A percentile compares a stretch with the other conserved stretches of the same genome.
These are phyloP conservation scores for Neopestalotiopsis sp. DNA, from an alignment of 2,329 filamentous ascomycete species.

Conservation along the genomic window DNA sequence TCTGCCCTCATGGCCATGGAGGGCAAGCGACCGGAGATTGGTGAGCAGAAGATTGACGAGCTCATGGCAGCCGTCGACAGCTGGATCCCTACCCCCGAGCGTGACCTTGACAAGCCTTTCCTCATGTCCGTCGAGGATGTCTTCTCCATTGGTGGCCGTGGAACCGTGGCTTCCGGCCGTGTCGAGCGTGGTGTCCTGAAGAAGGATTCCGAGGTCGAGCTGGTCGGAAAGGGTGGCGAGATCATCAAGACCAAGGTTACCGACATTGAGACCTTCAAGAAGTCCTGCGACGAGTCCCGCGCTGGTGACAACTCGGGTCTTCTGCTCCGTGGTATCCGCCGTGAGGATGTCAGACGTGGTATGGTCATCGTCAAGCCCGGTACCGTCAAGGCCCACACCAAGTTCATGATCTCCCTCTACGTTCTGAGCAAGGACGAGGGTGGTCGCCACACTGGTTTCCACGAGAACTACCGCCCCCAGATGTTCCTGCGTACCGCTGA, in stretches of 20 bases:
- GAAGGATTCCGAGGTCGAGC: conserved; percentile 92
- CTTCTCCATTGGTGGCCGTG: conserved; percentile 89
- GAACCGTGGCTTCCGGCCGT: conserved; percentile 95
- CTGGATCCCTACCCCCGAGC: conserved; percentile 95
- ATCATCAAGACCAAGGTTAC: conserved; percentile 99
- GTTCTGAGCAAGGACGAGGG: conserved; percentile 97
- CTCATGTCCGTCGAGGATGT: conserved; percentile 97
- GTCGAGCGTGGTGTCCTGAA: conserved; percentile 95
- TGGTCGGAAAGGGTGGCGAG: conserved; percentile 82
- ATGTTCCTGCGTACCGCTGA: conserved; percentile 94
- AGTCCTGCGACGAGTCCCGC: conserved; percentile 95
- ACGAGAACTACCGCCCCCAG: conserved; percentile 95
- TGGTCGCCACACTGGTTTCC: conserved; percentile 95
- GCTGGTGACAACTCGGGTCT: conserved; percentile 99
- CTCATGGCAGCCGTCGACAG: conserved; percentile 87
- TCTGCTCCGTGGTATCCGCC: conserved; percentile 91
- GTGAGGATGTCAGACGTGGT: conserved; percentile 91
- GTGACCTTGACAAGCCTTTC: conserved; percentile 97
- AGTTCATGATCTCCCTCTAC: conserved; percentile 96
- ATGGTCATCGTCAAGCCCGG: conserved; percentile 92
- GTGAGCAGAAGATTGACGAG: conserved; percentile 85
- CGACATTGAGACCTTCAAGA: conserved; percentile 99
- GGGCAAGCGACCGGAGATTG: conserved; percentile 84
- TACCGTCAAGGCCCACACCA: conserved; percentile 81
- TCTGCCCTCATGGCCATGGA: conserved; percentile 96